Base-by-base conservation (phyloP, 352 stramenopile species). In the Globisporangium okanoganense region DNA sequence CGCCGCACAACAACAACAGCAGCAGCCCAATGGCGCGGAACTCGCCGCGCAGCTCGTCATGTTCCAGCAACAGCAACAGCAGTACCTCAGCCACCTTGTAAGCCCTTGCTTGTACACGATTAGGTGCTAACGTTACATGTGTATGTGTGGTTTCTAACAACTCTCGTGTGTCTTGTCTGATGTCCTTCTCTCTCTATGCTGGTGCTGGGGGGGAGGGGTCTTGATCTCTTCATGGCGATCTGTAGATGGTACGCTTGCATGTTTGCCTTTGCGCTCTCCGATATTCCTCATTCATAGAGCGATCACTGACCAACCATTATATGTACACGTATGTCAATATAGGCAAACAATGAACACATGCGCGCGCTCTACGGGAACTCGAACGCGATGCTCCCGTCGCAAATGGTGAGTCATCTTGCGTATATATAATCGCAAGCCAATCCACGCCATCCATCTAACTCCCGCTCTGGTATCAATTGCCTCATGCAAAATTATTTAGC, bases 261-360 rank as follows among this genome's bases (percentile, higher is more conserved):
- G n/a, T n/a, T n/a, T n/a, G n/a, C n/a, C 5, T 0, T 25, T 53
- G 14, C 18, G 14, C 29, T 22, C 10, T 41, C 31, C n/a, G n/a
- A 10, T 18, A 12, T 20, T 44, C 20, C 6, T 20, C n/a, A n/a
- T 53, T 18, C 5, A 18, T 35, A n/a, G 20, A 36, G 6, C 43
- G n/a, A 41, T n/a, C 25, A 8, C 41, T 41, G n/a, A 29, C 22
- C 10, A 20, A 8, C 7, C 25, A 16, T 29, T 48, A 18, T 13
- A 20, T 47, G 7, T 24, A 36, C 24, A 8, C n/a, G 14, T 45
- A 55, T 61, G 29, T 33, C 29, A 33, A 33, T 87, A 67, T 67
- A 93, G 61, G 81, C 81, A 7, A 89, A 87, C 71, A 89, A 84
- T 56, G 85, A 94, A 48, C 83, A 92, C 62, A 73, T 92, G n/a